Evolutionary conservation across 352 stramenopile genomes (phyloP).

Genomic region (Blastocystis sp.): DNA sequence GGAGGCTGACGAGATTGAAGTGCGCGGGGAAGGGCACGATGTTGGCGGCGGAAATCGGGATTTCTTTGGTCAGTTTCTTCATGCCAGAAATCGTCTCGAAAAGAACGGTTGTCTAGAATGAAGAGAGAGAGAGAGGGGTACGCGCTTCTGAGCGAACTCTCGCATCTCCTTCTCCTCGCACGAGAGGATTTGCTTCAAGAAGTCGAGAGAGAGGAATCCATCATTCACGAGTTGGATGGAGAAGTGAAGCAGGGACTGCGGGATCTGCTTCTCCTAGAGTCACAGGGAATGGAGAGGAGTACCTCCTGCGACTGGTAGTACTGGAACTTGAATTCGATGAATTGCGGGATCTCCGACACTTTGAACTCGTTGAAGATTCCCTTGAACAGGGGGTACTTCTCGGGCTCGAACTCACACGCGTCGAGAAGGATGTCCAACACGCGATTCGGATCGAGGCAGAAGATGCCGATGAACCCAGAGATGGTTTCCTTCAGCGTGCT

Average conservation of each 20-base stretch:
- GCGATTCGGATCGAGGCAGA: constrained; percentile 59
- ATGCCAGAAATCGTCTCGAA: constrained; percentile 12
- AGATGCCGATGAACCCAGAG: constrained; percentile 38
- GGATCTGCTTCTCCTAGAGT: neutral
- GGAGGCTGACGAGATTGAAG: neutral
- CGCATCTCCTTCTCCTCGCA: constrained; percentile 12
- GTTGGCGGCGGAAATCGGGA: neutral
- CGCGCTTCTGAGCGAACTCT: constrained; percentile 33
- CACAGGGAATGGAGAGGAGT: neutral
- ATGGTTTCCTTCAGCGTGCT: neutral
- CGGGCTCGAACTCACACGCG: constrained; percentile 50
- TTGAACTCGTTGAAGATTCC: constrained; percentile 38
- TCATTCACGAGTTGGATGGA: neutral
- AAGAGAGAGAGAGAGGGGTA: neutral
- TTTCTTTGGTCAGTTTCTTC: constrained; percentile 11
- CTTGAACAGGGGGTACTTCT: constrained; percentile 25
- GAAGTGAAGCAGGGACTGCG: constrained; percentile 18
- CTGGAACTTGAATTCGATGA: constrained; percentile 31
- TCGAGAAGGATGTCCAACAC: constrained; percentile 63
- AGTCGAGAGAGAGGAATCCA: neutral
- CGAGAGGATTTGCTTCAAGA: neutral
- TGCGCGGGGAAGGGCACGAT: neutral
- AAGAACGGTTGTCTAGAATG: constrained; percentile 30
- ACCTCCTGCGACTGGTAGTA: constrained; percentile 55
- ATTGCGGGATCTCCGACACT: constrained; percentile 23